phyloP scores from a whole-genome alignment of 75 land plant species.

The Sequoia sempervirens region DNA sequence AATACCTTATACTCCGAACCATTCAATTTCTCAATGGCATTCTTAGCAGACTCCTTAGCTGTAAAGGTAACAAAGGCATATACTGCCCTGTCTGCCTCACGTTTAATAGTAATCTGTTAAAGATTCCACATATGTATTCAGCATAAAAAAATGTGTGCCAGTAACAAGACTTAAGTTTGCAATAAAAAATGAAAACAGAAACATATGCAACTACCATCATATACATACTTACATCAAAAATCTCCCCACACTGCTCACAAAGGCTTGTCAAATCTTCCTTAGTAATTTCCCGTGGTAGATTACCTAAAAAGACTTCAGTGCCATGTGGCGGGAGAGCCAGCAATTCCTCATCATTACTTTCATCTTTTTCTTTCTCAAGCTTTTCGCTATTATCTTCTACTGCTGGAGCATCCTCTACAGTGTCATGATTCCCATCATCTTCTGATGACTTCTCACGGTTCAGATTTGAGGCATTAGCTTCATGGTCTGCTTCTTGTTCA shows the following conservation, averaged over 20 bases:
- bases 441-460: slow-evolving; percentile 10
- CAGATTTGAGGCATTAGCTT: slow-evolving; percentile 13
- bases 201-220: too few species aligned
- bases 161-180: too few species aligned
- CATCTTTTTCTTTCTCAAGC: slow-evolving; percentile 32
- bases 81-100: too few species aligned
- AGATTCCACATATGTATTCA: too few species aligned
- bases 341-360: slow-evolving; percentile 42
- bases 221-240: too few species aligned
- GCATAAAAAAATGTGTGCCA: too few species aligned
- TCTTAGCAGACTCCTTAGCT: too few species aligned
- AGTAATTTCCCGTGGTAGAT: slow-evolving; percentile 62
- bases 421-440: slow-evolving; percentile 4
- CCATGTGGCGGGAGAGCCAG: slow-evolving; percentile 90
- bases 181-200: too few species aligned
- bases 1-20: too few species aligned
- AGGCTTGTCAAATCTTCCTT: slow-evolving; percentile 76
- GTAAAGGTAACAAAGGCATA: too few species aligned
- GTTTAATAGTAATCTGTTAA: too few species aligned
- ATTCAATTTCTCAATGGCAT: too few species aligned
- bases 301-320: slow-evolving; percentile 85
- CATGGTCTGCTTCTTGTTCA: slow-evolving; percentile 19
- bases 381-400: slow-evolving; percentile 5
- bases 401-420: background rate
- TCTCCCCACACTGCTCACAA: slow-evolving; percentile 69